Evolutionary conservation across 2,329 filamentous ascomycete species (phyloP).

Genomic region (Microdochium bolleyi): DNA sequence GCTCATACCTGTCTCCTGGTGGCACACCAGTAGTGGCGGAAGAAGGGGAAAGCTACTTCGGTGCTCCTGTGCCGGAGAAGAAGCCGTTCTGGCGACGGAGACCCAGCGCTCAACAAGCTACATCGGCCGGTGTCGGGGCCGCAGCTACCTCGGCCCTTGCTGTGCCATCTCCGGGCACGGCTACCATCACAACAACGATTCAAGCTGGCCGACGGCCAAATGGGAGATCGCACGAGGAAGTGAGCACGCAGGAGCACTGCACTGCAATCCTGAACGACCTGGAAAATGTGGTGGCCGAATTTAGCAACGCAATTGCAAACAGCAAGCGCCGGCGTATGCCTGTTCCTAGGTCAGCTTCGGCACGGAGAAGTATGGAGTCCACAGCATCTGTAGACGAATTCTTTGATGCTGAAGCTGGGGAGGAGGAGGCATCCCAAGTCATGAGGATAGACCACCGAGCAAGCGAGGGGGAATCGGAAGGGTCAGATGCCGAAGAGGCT

Average conservation of each 20-base stretch:
- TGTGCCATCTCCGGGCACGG: conserved; percentile 30
- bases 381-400: conserved; percentile 76
- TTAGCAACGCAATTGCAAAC: conserved; percentile 66
- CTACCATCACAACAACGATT: conserved; percentile 19
- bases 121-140: conserved; percentile 30
- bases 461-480: conserved; percentile 58
- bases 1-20: conserved; percentile 31
- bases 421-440: conserved; percentile 53
- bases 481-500: conserved; percentile 47
- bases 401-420: conserved; percentile 77
- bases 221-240: conserved; percentile 40
- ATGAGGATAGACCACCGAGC: conserved; percentile 64
- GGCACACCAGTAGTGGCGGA: conserved; percentile 31
- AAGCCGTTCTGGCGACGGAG: conserved; percentile 91
- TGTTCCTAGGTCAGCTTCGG: conserved; percentile 38
- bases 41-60: conserved; percentile 49
- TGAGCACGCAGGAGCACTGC: conserved; percentile 72
- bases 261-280: conserved; percentile 77
- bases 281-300: conserved; percentile 76
- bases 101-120: conserved; percentile 45
- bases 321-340: conserved; percentile 69
- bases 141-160: conserved; percentile 29
- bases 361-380: conserved; percentile 69
- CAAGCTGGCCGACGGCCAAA: conserved; percentile 8
- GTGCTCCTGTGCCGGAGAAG: conserved; percentile 40